Base-by-base conservation (phyloP, 2,329 filamentous ascomycete species). In the Exophiala aquamarina region DNA sequence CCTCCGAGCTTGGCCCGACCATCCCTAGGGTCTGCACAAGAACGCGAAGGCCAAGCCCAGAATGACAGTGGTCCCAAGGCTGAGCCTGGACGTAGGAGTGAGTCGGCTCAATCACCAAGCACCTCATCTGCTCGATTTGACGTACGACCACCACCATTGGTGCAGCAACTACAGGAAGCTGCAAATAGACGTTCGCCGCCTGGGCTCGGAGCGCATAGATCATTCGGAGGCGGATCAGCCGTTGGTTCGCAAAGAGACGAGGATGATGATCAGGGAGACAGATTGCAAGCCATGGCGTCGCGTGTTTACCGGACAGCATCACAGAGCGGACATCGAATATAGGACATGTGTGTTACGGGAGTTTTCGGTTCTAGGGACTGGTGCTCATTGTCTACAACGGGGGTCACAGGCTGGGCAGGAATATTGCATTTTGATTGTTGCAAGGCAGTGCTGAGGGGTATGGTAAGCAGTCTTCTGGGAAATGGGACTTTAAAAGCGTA, bases 261-360 rank as follows among this genome's bases (percentile, higher is more conserved):
- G 1, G 72, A 72, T n/a, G 72, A 74, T 15, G 70, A 72, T 36
- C 65, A 68, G 46, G 65, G 62, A 21, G 77, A 80, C 46, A 45
- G 58, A 40, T 43, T 61, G 28, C 51, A 58, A 35, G 55, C 53
- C 17, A 44, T 59, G 18, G 58, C 58, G n/a, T 36, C 48, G 20
- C 54, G 54, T 28, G 54, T 59, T 17, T 61, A 59, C 42, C 51
- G 58, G 13, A 50, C 47, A 19, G 57, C 57, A 8, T 57, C 53
- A n/a, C 57, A 59, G 37, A 54, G 49, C 14, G 52, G 52, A 38
- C 52, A 55, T 47, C 49, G 52, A 21, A 6, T 36, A 15, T 32
- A 28, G 35, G 21, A 14, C 17, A 34, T 29, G 33, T n/a, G n/a
- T n/a, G n/a, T n/a, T n/a, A n/a, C n/a, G n/a, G n/a, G n/a, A n/a